Evolutionary conservation across 2,329 filamentous ascomycete genomes (phyloP), one percentile per base, ranked within the genome.

Genomic region (Penicillium sp.): DNA sequence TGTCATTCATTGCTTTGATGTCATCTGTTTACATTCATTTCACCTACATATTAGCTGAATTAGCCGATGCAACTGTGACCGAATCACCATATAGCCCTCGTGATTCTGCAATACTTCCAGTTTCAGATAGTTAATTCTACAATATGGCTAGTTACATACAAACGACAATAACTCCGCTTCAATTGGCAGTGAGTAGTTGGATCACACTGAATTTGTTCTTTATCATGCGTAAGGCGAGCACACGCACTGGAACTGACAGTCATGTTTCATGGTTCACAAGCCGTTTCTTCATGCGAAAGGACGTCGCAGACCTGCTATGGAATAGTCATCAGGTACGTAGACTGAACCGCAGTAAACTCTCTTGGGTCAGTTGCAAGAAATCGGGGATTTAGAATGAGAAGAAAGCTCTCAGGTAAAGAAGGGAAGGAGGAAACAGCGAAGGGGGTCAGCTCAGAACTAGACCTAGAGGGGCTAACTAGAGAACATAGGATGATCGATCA

Each of bases 321-420:
- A 35, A 47, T 30, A 41, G 30, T n/a, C n/a, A 38, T 36, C 29
- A 35, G 29, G 18, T 52, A 38, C 33, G 18, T 51, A 3, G 34
- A 53, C n/a, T 40, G 48, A 5, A 51, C 27, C 2, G 45, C 46
- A 27, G 43, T n/a, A n/a, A n/a, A 31, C 3, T 19, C 38, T 2
- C 31, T 34, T 9, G 22, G 44, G 10, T 49, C 44, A 16, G 31
- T 50, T n/a, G 25, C 49, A 33, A 46, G 50, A 18, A 50, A 46
- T 25, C 4, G n/a, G n/a, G n/a, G n/a, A 22, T 22, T n/a, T n/a
- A n/a, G 19, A 22, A 22, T 22, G 19, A 22, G 19, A 22, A 22
- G 19, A 5, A 22, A 22, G 19, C 19, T 22, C 5, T 5, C 19
- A 22, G 19, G 19, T 22, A 22, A 25, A 6, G 22, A 25, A 25